Conservation (phyloP, 768 basidiomycete genomes). For the Phylloporus sp. region DNA sequence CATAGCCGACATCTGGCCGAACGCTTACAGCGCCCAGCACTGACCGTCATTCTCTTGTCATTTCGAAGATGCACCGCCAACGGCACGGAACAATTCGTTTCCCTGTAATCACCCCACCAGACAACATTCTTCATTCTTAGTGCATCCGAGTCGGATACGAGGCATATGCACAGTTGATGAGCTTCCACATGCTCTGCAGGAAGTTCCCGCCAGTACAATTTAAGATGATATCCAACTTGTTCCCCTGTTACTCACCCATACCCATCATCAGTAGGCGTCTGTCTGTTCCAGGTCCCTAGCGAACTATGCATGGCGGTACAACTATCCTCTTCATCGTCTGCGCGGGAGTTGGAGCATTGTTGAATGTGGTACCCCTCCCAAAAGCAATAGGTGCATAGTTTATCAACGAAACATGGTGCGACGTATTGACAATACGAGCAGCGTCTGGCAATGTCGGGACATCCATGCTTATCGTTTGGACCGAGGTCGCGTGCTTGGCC, state of each 20-base stretch:
- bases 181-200: not conserved
- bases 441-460: conserved; percentile 32
- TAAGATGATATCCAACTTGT: not conserved
- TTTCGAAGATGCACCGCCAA: too few relatives aligned
- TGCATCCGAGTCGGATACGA: not conserved
- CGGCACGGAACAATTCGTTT: too few relatives aligned
- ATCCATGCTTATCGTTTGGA: conserved; percentile 34
- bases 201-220: not conserved
- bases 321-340: conserved; percentile 27
- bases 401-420: not conserved
- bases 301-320: conserved; percentile 4
- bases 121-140: too few relatives aligned
- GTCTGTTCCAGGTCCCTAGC: not conserved
- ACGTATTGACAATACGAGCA: not conserved
- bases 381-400: conserved; percentile 50
- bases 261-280: not conserved
- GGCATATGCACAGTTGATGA: not conserved
- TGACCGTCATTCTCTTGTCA: too few relatives aligned
- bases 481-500: conserved; percentile 20
- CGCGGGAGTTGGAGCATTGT: conserved; percentile 38
- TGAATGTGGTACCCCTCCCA: conserved; percentile 43
- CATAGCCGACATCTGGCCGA: too few relatives aligned
- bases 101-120: too few relatives aligned
- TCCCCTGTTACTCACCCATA: not conserved
- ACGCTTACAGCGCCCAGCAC: too few relatives aligned